Base-by-base conservation (phyloP, 768 basidiomycete species). In the Kwoniella mangroviensis region DNA sequence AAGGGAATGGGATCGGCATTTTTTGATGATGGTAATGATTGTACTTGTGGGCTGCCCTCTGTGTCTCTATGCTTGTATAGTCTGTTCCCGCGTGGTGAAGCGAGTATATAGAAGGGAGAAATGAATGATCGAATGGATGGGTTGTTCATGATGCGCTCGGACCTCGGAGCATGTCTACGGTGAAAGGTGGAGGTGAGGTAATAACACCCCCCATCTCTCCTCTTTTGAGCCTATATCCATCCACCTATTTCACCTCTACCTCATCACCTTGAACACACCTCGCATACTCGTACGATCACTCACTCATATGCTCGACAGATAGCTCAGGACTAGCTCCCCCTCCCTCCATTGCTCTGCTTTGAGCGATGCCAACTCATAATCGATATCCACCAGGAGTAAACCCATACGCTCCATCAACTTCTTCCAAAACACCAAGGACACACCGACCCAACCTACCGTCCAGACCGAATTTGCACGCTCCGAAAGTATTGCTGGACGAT, bases 1-100 rank as follows among this genome's bases (percentile, higher is more conserved):
- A 52, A 17, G 75, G 76, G 60, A 75, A 78, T 10, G 63, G 22
- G 66, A 78, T 78, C 12, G 73, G 68, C 69, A 73, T 75, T 4
- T 4, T 34, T 34, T 34, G 34, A 4, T 7, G 34, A 34, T 34
- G 34, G 6, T 34, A 34, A 6, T 34, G 34, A 7, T 34, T 7
- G 34, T 34, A 6, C 34, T 34, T 34, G 34, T 34, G 34, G 34
- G 34, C 34, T 34, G 34, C 6, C 34, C 34, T 34, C 34, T 34
- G 34, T 34, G 34, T 34, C 3, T 34, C 34, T 34, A 7, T 34
- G 9, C 6, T 34, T 5, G 34, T 34, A 34, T 34, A 34, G 34
- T 34, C 34, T 34, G 34, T 34, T 34, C 9, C 9, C 34, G 34
- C 34, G 34, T 34, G 34, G 34, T 34, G 34, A 34, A 34, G 34